phyloP scores from a whole-genome alignment of 2,329 filamentous ascomycete genomes.

The Hymenoscyphus albidus region DNA sequence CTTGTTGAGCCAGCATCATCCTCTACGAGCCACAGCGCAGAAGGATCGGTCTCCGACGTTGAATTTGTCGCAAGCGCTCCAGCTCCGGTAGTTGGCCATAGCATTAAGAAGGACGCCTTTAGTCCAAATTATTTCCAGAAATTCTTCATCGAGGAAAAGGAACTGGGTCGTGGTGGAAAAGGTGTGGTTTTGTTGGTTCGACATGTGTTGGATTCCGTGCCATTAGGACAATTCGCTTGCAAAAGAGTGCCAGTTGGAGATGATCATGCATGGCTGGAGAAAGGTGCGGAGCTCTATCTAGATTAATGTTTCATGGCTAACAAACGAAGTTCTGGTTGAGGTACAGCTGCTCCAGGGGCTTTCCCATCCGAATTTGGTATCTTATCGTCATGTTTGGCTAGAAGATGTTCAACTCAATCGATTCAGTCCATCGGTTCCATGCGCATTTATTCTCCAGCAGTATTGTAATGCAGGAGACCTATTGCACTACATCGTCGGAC shows the following conservation, averaged over 20 bases:
- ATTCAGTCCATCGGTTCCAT: slow-evolving; percentile 88
- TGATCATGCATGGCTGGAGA: slow-evolving; percentile 92
- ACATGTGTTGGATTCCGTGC: slow-evolving; percentile 85
- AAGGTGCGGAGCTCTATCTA: slow-evolving; percentile 39
- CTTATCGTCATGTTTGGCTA: slow-evolving; percentile 95
- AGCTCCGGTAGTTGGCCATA: slow-evolving; percentile 47
- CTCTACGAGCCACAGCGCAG: slow-evolving; percentile 23
- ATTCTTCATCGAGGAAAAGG: slow-evolving; percentile 86
- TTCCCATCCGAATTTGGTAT: slow-evolving; percentile 91
- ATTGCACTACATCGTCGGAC: slow-evolving; percentile 78
- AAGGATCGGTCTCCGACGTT: slow-evolving; percentile 28
- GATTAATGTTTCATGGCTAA: slow-evolving; percentile 16
- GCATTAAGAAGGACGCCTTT: slow-evolving; percentile 83
- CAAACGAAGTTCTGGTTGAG: slow-evolving; percentile 66
- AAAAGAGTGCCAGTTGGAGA: slow-evolving; percentile 95
- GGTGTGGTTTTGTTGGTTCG: slow-evolving; percentile 92
- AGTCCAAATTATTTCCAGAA: slow-evolving; percentile 88
- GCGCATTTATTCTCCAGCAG: slow-evolving; percentile 94
- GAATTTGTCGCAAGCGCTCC: slow-evolving; percentile 55
- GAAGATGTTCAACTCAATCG: slow-evolving; percentile 80
- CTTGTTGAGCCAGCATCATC: slow-evolving; percentile 33
- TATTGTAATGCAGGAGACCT: slow-evolving; percentile 95
- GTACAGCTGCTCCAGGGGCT: slow-evolving; percentile 89
- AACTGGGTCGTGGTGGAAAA: slow-evolving; percentile 86
- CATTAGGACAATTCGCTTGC: slow-evolving; percentile 88